Percentiles rank a stretch among this genome's conserved stretches.
Conservation (phyloP, 2,329 filamentous ascomycete species). For the Hypoxylon sp. region DNA sequence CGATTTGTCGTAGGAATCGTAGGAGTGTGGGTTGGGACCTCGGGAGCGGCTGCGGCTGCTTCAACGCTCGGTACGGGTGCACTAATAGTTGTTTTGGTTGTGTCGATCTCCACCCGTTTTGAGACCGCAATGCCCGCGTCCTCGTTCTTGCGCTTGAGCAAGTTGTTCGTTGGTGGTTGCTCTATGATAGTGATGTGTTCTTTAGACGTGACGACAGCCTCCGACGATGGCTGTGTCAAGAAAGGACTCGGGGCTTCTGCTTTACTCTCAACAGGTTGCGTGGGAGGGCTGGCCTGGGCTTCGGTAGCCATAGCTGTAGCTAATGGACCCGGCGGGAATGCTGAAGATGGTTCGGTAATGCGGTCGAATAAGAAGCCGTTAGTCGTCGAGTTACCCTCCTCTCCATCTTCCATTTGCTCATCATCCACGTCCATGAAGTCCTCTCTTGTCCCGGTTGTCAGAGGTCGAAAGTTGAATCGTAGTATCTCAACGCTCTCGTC, state of each 20-base stretch:
- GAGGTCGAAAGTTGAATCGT: slow-evolving; percentile 63
- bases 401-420: slow-evolving; percentile 46
- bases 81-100: slow-evolving; percentile 15
- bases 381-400: slow-evolving; percentile 31
- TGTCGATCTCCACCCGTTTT: slow-evolving; percentile 52
- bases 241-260: slow-evolving; percentile 37
- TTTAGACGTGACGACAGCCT: slow-evolving; percentile 37
- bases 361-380: slow-evolving; percentile 39
- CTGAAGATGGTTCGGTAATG: slow-evolving; percentile 27
- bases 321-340: slow-evolving; percentile 11
- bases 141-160: slow-evolving; percentile 55
- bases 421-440: slow-evolving; percentile 50
- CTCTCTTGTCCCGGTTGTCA: slow-evolving; percentile 38
- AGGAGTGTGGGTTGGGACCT: slow-evolving; percentile 15
- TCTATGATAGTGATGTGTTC: slow-evolving; percentile 18
- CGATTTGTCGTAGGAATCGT: background rate
- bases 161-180: slow-evolving; percentile 27
- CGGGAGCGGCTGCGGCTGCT: slow-evolving; percentile 7
- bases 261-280: slow-evolving; percentile 16
- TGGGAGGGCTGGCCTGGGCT: slow-evolving; percentile 12
- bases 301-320: slow-evolving; percentile 15
- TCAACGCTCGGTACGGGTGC: slow-evolving; percentile 14
- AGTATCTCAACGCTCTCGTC: slow-evolving; percentile 76
- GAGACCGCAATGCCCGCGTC: slow-evolving; percentile 45
- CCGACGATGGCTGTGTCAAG: slow-evolving; percentile 29